A percentile compares a stretch with the other conserved stretches of the same genome.
These are phyloP conservation scores for Escallonia herrerae DNA, from an alignment of 129 eudicot species.

Conservation along the genomic window DNA sequence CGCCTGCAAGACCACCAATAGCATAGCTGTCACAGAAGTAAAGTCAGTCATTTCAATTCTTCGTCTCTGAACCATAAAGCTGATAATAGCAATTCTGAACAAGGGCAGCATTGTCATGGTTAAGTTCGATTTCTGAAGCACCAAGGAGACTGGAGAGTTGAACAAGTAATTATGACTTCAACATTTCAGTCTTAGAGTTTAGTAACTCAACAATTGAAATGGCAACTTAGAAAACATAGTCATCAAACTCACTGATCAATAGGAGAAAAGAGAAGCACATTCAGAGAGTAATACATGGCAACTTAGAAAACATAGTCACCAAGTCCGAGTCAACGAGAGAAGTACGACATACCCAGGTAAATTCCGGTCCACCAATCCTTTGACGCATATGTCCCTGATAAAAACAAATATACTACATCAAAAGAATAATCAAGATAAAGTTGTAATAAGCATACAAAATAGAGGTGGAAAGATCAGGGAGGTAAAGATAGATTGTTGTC, in stretches of 20 bases:
- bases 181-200: background rate
- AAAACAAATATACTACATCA: constrained; percentile 3
- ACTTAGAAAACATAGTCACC: background rate
- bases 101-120: background rate
- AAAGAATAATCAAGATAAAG: constrained; percentile 2
- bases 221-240: too few relatives aligned
- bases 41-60: constrained; percentile 17
- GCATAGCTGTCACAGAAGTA: constrained; percentile 77
- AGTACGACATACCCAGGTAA: constrained; percentile 73
- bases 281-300: too few relatives aligned
- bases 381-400: constrained; percentile 92
- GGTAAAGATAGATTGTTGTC: background rate
- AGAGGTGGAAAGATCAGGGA: background rate
- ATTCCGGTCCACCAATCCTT: constrained; percentile 84
- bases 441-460: background rate
- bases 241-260: background rate
- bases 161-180: background rate
- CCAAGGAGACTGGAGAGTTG: background rate
- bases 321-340: background rate
- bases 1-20: constrained; percentile 98
- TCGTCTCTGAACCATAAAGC: constrained; percentile 7
- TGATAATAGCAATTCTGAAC: background rate
- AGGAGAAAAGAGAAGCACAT: background rate
- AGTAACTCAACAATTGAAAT: too few relatives aligned
- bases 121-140: background rate